phyloP scores from a whole-genome alignment of 2,329 filamentous ascomycete species.

The Ophiostoma fasciatum region DNA sequence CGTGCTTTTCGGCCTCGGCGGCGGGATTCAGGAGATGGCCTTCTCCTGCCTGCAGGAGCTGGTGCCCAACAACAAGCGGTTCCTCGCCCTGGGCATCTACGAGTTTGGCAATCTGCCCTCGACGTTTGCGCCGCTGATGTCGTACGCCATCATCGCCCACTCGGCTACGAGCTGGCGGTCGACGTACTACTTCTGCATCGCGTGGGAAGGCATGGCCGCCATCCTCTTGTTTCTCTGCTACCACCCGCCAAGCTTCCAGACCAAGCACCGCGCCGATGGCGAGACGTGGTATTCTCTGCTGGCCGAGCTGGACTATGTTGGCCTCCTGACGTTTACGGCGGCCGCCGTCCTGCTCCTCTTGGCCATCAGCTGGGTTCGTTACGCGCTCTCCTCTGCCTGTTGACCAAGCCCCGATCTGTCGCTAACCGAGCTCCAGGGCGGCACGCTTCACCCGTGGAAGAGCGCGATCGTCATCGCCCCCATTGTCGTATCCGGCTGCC shows the following conservation, averaged over 20 bases:
- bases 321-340: conserved; percentile 14
- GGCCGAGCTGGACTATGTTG: conserved; percentile 22
- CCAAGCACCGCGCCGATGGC: conserved; percentile 17
- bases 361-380: conserved; percentile 13
- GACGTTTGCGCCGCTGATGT: conserved; percentile 18
- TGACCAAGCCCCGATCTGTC: too few relatives aligned
- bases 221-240: conserved; percentile 19
- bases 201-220: conserved; percentile 10
- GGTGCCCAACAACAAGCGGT: conserved; percentile 20
- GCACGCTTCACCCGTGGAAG: conserved; percentile 16
- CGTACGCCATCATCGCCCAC: conserved; percentile 19
- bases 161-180: conserved; percentile 17
- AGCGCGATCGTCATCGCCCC: conserved; percentile 15
- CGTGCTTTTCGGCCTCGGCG: conserved; percentile 23
- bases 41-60: conserved; percentile 21
- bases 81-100: conserved; percentile 18
- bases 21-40: conserved; percentile 24
- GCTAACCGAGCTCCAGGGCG: conserved; percentile 7
- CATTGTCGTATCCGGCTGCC: conserved; percentile 16
- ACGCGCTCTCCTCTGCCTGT: too few relatives aligned
- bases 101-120: conserved; percentile 18
- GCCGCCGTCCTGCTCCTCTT: conserved; percentile 15
- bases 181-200: conserved; percentile 21
- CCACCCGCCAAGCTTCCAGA: conserved; percentile 19
- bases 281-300: conserved; percentile 13